phyloP scores from a whole-genome alignment of 108 stramenopile genomes.

The Skeletonema grethae region DNA sequence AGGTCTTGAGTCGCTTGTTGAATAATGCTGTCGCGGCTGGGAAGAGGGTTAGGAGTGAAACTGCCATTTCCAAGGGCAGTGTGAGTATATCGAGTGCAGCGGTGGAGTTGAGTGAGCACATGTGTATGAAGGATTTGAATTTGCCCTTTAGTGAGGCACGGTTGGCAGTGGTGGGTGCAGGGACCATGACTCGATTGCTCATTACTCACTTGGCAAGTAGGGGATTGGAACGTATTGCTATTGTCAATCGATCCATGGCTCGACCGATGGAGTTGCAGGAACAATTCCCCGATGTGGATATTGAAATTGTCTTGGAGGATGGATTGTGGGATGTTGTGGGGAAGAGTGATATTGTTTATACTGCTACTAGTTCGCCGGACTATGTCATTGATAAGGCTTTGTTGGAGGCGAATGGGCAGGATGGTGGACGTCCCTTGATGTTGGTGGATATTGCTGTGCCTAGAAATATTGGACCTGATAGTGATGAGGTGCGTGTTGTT shows the following conservation, averaged over 20 bases:
- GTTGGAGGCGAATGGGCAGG: slow-evolving; percentile 81
- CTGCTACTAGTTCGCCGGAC: slow-evolving; percentile 87
- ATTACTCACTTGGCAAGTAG: slow-evolving; percentile 94
- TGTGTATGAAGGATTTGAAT: slow-evolving; percentile 81
- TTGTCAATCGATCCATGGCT: slow-evolving; percentile 91
- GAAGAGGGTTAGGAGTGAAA: slow-evolving; percentile 96
- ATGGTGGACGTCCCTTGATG: slow-evolving; percentile 84
- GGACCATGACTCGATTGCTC: slow-evolving; percentile 97
- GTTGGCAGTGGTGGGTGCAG: slow-evolving; percentile 95
- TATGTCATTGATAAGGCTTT: slow-evolving; percentile 82
- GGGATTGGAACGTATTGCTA: slow-evolving; percentile 92
- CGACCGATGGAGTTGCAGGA: slow-evolving; percentile 84
- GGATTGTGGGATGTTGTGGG: slow-evolving; percentile 91
- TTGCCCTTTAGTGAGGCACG: slow-evolving; percentile 89
- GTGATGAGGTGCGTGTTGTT: slow-evolving; percentile 59
- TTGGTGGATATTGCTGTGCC: slow-evolving; percentile 99
- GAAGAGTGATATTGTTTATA: slow-evolving; percentile 94
- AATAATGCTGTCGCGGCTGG: slow-evolving; percentile 97
- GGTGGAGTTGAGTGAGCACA: slow-evolving; percentile 90
- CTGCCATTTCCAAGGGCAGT: slow-evolving; percentile 94
- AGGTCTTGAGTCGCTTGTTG: slow-evolving; percentile 91
- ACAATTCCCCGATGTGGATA: slow-evolving; percentile 92
- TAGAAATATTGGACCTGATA: slow-evolving; percentile 92
- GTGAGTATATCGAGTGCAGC: slow-evolving; percentile 95
- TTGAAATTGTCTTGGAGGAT: slow-evolving; percentile 89